Evolutionary conservation across 177 flowering plant genomes (phyloP), one percentile per base, ranked within the genome.

Genomic region (Vitis hybrid): DNA sequence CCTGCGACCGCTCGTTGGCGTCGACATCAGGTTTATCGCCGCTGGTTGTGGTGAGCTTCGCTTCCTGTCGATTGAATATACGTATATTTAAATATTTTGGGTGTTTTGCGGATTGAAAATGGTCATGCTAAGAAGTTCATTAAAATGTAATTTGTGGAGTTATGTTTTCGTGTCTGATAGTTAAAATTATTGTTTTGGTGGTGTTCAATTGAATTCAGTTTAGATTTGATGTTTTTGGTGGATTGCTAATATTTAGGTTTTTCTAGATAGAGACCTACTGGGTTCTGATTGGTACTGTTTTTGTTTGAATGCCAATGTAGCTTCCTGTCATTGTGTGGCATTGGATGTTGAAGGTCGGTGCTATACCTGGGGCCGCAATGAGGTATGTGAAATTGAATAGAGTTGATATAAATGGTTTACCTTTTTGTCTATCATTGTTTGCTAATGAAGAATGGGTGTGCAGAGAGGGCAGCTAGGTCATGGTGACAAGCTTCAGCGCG

Each of bases 381-480:
- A 91, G 88, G 99, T 79, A 82, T 68, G 78, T 12, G 13, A 7
- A 68, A 8, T 65, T 11, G 19, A 24, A 10, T 17, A 40, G 15
- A 14, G 24, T 51, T 51, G 3, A 18, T 56, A 24, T 58, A 48
- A 56, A 7, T 56, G 2, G 21, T 30, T 24, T 65, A 17, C 58
- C 52, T 14, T 17, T 3, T 54, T 24, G 7, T 51, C 6, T 49
- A 10, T 62, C 54, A 11, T 49, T 14, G 30, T 51, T 7, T 13
- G 61, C 15, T 70, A 0, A 46, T 59, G 64, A 65, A 30, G 49
- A 63, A 19, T 63, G 62, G 64, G n/a, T 74, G 18, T 76, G 79
- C 90, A 96, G 99, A 96, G 72, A 71, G 99, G 99, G 35, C 99
- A 96, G 67, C 80, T 96, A 80, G 99, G 99, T 62, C 99, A 93